Percentiles rank a stretch among this genome's conserved stretches.
These are phyloP conservation scores for Tulasnella sp. DNA, from an alignment of 768 basidiomycete species.

Conservation along the genomic window DNA sequence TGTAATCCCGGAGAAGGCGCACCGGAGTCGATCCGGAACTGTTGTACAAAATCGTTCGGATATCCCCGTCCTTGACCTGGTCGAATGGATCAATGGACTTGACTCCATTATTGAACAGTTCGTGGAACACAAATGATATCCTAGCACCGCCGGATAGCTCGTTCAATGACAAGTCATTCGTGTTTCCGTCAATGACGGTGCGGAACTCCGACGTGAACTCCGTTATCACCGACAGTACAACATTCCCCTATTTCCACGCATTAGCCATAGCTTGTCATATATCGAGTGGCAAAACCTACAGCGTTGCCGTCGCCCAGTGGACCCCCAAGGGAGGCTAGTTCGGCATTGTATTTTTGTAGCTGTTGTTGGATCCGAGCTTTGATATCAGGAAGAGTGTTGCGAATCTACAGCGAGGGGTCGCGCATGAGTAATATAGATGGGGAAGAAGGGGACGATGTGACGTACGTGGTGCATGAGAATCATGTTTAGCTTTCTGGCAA, in stretches of 20 bases:
- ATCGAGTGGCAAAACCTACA: constrained; percentile 14
- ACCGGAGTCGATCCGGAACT: constrained; percentile 41
- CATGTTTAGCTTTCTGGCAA: constrained; percentile 90
- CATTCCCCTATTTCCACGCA: constrained; percentile 43
- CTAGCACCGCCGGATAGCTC: constrained; percentile 98
- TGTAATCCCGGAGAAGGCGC: neutral
- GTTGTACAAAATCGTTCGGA: constrained; percentile 91
- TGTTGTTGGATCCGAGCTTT: constrained; percentile 90
- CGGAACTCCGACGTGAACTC: constrained; percentile 98
- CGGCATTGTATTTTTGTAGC: constrained; percentile 74
- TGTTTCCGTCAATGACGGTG: constrained; percentile 92
- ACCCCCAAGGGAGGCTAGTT: constrained; percentile 76
- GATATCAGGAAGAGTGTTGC: constrained; percentile 95
- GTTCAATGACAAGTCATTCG: constrained; percentile 87
- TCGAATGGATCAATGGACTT: constrained; percentile 96
- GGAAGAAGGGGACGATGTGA: neutral
- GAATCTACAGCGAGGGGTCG: constrained; percentile 36
- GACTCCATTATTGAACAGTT: constrained; percentile 93
- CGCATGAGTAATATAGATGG: neutral
- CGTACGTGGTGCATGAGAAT: constrained; percentile 88
- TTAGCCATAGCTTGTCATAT: neutral
- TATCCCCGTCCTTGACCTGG: constrained; percentile 97
- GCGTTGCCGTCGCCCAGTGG: constrained; percentile 72
- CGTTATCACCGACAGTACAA: constrained; percentile 94
- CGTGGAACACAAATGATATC: constrained; percentile 98